Conservation (phyloP, 2,329 filamentous ascomycete species). For the Fusarium sororula region DNA sequence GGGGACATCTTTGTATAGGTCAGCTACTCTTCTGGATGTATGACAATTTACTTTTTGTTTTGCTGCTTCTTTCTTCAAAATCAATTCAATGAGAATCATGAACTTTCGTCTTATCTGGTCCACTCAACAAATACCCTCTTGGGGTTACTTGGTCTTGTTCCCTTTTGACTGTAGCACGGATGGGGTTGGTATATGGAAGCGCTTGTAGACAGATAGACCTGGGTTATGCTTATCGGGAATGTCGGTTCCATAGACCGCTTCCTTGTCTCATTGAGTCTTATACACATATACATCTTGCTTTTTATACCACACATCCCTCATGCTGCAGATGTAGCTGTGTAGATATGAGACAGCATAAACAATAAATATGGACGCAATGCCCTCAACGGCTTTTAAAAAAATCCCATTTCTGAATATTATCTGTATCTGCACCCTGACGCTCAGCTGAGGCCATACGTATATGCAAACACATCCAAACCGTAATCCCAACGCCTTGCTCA, state of each 20-base stretch:
- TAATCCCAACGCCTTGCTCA: slow-evolving; percentile 13
- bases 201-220: slow-evolving; percentile 36
- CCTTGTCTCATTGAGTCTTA: slow-evolving; percentile 21
- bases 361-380: not conserved
- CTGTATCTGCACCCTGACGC: not conserved
- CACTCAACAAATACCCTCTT: slow-evolving; percentile 6
- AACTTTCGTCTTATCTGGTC: slow-evolving; percentile 38
- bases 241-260: slow-evolving; percentile 1
- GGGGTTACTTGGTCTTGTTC: slow-evolving; percentile 6
- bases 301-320: slow-evolving; percentile 30
- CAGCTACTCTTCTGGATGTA: slow-evolving; percentile 38
- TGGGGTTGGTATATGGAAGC: not conserved
- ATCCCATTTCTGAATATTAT: not conserved
- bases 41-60: slow-evolving; percentile 36
- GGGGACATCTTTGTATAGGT: slow-evolving; percentile 22
- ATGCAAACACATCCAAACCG: not conserved
- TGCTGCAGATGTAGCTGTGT: slow-evolving; percentile 28
- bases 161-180: slow-evolving; percentile 4
- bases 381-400: not conserved
- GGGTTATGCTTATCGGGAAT: slow-evolving; percentile 14
- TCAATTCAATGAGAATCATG: slow-evolving; percentile 44
- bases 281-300: slow-evolving; percentile 27
- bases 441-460: not conserved
- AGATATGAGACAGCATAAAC: not conserved
- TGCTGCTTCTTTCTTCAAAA: slow-evolving; percentile 34